Conservation (phyloP, 371 early-diverging fungal genomes). For the Mortierella sp. region DNA sequence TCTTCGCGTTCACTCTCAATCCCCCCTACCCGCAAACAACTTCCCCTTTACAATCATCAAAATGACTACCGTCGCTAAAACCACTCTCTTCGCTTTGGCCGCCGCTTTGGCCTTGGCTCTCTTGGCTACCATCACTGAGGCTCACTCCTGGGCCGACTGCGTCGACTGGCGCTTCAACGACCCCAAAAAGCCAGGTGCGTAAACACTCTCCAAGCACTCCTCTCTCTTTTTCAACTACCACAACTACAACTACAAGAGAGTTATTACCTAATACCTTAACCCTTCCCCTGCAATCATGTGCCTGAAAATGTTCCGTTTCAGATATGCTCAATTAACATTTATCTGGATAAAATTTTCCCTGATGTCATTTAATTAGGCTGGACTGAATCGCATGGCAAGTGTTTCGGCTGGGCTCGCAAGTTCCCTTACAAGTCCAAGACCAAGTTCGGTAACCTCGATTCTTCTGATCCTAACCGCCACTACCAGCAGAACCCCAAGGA, state of each 20-base stretch:
- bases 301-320: not conserved
- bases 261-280: too few relatives aligned
- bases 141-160: constrained; percentile 54
- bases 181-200: constrained; percentile 33
- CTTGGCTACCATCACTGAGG: constrained; percentile 28
- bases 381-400: constrained; percentile 21
- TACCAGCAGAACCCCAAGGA: constrained; percentile 30
- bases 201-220: not conserved
- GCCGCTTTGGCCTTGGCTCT: constrained; percentile 31
- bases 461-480: constrained; percentile 24
- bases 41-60: not conserved
- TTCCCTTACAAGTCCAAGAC: constrained; percentile 19
- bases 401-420: constrained; percentile 36
- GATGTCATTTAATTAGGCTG: too few relatives aligned
- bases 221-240: too few relatives aligned
- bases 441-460: constrained; percentile 28
- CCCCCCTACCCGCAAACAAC: not conserved
- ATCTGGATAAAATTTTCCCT: too few relatives aligned
- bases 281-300: too few relatives aligned
- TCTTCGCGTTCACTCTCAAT: not conserved
- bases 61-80: constrained; percentile 2
- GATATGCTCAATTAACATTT: not conserved
- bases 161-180: constrained; percentile 55
- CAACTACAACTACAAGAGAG: too few relatives aligned
- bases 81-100: constrained; percentile 31